phyloP scores from a whole-genome alignment of 441 rosid species.

The Adansonia grandidieri region DNA sequence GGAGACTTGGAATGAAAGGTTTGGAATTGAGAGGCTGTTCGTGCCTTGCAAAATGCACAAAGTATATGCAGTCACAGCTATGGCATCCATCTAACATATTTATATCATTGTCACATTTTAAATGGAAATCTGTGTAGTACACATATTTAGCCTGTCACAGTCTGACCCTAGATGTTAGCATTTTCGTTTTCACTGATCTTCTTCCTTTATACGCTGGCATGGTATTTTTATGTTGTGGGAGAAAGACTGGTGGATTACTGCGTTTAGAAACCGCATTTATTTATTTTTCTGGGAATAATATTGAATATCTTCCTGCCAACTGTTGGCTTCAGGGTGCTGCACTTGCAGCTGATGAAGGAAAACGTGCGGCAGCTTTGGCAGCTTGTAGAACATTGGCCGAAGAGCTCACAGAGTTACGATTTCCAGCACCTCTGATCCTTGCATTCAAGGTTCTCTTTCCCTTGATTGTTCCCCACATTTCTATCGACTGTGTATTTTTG shows the following conservation, averaged over 20 bases:
- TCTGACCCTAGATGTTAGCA: neutral
- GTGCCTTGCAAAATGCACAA: neutral
- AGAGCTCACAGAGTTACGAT: slow-evolving; percentile 88
- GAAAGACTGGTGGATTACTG: neutral
- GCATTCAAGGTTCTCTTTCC: slow-evolving; percentile 74
- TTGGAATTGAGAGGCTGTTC: neutral
- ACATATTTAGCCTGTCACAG: neutral
- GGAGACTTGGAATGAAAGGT: neutral
- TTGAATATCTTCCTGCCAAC: slow-evolving; percentile 10
- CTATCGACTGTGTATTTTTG: slow-evolving; percentile 7
- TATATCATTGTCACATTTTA: neutral
- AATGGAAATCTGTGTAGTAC: neutral
- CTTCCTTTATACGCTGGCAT: neutral
- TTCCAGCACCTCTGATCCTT: slow-evolving; percentile 95
- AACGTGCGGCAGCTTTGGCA: slow-evolving; percentile 88
- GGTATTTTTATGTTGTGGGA: neutral
- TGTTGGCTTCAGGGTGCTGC: slow-evolving; percentile 73
- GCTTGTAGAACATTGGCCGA: slow-evolving; percentile 96
- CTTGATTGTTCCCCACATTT: slow-evolving; percentile 11
- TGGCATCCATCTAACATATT: neutral
- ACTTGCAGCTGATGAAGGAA: slow-evolving; percentile 85
- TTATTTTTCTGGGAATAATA: neutral
- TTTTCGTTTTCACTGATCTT: neutral
- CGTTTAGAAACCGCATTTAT: neutral
- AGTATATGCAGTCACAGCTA: neutral